phyloP scores from a whole-genome alignment of 2,329 filamentous ascomycete species.

The Phyllosticta paracitricarpa region DNA sequence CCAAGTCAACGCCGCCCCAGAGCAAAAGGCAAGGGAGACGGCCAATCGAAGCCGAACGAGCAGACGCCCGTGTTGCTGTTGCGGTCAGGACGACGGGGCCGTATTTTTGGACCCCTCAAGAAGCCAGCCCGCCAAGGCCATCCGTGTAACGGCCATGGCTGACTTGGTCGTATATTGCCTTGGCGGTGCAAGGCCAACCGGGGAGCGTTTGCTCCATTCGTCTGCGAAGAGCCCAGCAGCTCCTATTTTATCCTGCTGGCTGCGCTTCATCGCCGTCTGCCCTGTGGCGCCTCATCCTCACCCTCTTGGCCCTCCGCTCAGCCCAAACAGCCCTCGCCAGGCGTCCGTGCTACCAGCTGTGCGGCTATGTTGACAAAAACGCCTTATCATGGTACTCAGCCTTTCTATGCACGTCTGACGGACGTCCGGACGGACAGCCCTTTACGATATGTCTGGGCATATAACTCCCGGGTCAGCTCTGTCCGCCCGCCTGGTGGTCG shows the following conservation, averaged over 20 bases:
- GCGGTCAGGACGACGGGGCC: not conserved
- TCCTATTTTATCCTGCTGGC: not conserved
- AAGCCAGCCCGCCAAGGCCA: not conserved
- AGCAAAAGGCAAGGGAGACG: too few species aligned
- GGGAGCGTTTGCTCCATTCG: not conserved
- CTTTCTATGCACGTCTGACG: not conserved
- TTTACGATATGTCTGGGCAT: not conserved
- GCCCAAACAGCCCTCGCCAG: not conserved
- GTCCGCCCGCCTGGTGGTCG: not conserved
- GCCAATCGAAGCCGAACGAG: too few species aligned
- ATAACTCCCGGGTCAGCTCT: not conserved
- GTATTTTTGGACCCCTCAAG: not conserved
- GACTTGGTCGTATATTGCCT: not conserved
- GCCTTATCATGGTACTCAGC: not conserved
- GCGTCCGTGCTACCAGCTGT: not conserved
- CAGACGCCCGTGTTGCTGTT: too few species aligned
- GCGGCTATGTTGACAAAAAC: not conserved
- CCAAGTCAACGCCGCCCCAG: too few species aligned
- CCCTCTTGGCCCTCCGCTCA: not conserved
- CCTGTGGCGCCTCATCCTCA: not conserved
- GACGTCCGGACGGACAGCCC: not conserved
- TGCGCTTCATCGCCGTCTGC: not conserved
- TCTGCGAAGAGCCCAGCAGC: not conserved
- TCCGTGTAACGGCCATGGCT: not conserved
- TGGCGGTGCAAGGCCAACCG: not conserved